phyloP scores from a whole-genome alignment of 2,329 filamentous ascomycete species.

The Herpomyces periplanetae region DNA sequence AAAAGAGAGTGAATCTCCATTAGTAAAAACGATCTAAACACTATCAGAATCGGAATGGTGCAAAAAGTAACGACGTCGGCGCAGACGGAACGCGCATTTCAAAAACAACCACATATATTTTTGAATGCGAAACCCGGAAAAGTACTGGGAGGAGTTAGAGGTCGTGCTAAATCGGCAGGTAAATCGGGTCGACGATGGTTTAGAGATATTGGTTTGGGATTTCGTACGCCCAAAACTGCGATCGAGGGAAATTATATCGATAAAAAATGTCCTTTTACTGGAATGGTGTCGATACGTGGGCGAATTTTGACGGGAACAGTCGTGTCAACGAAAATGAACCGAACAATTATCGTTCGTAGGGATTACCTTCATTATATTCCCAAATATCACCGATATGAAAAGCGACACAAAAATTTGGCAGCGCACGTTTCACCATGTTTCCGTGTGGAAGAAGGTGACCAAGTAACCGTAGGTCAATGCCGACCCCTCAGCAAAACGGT shows the following conservation, averaged over 20 bases:
- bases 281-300: conserved; percentile 93
- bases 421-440: conserved; percentile 96
- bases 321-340: conserved; percentile 99
- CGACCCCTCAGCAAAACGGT: conserved; percentile 97
- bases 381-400: conserved; percentile 99
- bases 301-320: conserved; percentile 98
- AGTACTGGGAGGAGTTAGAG: too few relatives aligned
- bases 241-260: conserved; percentile 98
- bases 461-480: conserved; percentile 98
- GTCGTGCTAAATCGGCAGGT: conserved; percentile 45
- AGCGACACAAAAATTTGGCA: conserved; percentile 98
- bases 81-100: conserved; percentile 98
- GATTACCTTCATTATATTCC: conserved; percentile 99
- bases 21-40: too few relatives aligned
- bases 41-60: too few relatives aligned
- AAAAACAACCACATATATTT: conserved; percentile 99
- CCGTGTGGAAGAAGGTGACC: conserved; percentile 98
- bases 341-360: conserved; percentile 92
- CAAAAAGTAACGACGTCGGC: too few relatives aligned
- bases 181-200: conserved; percentile 77
- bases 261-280: conserved; percentile 99
- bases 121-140: conserved; percentile 41
- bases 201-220: conserved; percentile 97
- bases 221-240: conserved; percentile 89
- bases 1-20: too few relatives aligned